Base-by-base conservation (phyloP, 306 rosid species). In the Cicer yamashitae region DNA sequence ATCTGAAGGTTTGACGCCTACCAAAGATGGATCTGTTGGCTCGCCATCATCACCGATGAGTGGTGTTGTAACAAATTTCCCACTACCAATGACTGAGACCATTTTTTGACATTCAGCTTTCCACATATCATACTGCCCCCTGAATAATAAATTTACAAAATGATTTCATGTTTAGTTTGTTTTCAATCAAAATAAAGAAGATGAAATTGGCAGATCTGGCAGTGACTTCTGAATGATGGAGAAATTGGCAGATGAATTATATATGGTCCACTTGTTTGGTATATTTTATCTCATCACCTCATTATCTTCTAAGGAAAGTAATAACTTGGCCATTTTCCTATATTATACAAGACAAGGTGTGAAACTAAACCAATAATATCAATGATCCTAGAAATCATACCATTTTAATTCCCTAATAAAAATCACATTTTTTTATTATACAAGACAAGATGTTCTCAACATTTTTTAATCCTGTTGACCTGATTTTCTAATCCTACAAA, bases 101-200 rank as follows among this genome's bases (percentile, higher is more conserved):
- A 91, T 84, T 78, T 77, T 88, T 86, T 90, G 92, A 76, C 98
- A 94, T 83, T 94, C 91, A 72, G 88, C 89, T 85, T 91, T 94
- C 96, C 87, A 88, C 79, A 69, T 73, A 51, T 22, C 65, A 84
- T 94, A 94, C 77, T 84, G 90, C 82, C 91, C 90, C 96, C 97
- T 94, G 82, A 67, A 70, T 80, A 51, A 59, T 40, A 63, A 69
- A 84, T 63, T 61, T 76, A 75, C 56, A n/a, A 64, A 75, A 75
- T 51, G 20, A 22, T 54, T 59, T 50, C 30, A 44, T 53, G 38
- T 37, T 8, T 61, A 77, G 78, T 69, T 18, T 7, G 53, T 45
- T 47, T 47, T 67, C 53, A 72, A 77, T 74, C 25, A 58, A 51
- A 59, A 37, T 40, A 52, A 15, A 54, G 46, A 59, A 10, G 65